Percentiles rank a stretch among this genome's conserved stretches.
These are phyloP conservation scores for Ceratocystis huliohia DNA, from an alignment of 2,329 filamentous ascomycete genomes.

Conservation along the genomic window DNA sequence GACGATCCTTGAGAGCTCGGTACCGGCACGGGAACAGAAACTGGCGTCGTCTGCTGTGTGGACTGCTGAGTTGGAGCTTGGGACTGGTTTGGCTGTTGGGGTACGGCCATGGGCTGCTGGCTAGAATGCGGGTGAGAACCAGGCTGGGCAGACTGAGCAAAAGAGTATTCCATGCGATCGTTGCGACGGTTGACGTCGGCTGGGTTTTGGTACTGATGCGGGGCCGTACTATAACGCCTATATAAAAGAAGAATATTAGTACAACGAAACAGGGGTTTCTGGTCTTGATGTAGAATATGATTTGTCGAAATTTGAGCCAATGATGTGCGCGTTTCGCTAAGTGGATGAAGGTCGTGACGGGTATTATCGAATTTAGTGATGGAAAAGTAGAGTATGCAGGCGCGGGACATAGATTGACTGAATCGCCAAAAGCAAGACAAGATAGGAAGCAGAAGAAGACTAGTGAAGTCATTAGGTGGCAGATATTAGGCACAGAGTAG, in stretches of 20 bases:
- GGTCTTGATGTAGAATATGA: neutral
- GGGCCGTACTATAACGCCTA: constrained; percentile 18
- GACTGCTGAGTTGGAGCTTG: neutral
- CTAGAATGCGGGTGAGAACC: constrained; percentile 31
- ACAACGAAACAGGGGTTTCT: neutral
- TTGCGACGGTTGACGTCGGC: constrained; percentile 34
- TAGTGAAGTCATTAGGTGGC: neutral
- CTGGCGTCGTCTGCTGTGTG: constrained; percentile 2
- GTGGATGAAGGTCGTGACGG: neutral
- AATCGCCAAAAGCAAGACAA: neutral
- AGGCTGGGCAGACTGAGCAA: constrained; percentile 30
- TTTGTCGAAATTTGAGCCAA: neutral
- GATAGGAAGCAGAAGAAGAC: neutral
- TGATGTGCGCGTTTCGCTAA: neutral
- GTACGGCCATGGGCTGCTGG: constrained; percentile 35
- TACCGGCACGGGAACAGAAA: constrained; percentile 13
- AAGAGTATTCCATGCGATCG: constrained; percentile 35
- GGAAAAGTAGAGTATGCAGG: neutral
- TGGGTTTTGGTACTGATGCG: constrained; percentile 38
- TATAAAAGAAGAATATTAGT: neutral
- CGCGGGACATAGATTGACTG: neutral
- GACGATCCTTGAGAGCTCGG: constrained; percentile 25
- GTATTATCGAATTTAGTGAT: constrained; percentile 2
- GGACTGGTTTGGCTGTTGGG: constrained; percentile 23
- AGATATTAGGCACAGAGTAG: neutral